Percentiles rank a stretch among this genome's conserved stretches.
These are phyloP conservation scores for Darksidea phi DNA, from an alignment of 495 filamentous ascomycete genomes.

Conservation along the genomic window DNA sequence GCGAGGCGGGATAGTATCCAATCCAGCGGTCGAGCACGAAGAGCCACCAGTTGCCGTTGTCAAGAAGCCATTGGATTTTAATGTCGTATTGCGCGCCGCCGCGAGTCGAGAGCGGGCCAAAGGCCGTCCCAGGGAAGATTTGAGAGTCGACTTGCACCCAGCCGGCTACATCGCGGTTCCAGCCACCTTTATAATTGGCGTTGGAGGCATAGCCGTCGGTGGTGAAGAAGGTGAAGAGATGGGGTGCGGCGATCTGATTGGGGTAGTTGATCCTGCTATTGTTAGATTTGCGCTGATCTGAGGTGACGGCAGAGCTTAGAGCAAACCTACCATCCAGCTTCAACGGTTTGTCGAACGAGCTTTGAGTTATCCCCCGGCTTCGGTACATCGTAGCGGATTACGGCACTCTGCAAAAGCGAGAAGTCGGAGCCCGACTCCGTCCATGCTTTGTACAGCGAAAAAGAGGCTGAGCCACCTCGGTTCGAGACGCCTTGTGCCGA, in stretches of 20 bases:
- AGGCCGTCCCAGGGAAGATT: slow-evolving; percentile 17
- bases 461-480: slow-evolving; percentile 9
- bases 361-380: slow-evolving; percentile 7
- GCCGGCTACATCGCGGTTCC: slow-evolving; percentile 22
- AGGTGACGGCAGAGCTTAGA: not conserved
- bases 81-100: slow-evolving; percentile 23
- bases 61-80: slow-evolving; percentile 11
- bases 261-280: slow-evolving; percentile 25
- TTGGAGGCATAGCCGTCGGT: slow-evolving; percentile 17
- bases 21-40: slow-evolving; percentile 22
- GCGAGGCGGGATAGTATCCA: slow-evolving; percentile 21
- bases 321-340: slow-evolving; percentile 16
- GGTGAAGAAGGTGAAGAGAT: slow-evolving; percentile 28
- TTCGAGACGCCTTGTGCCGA: slow-evolving; percentile 8
- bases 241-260: slow-evolving; percentile 4
- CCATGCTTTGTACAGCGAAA: slow-evolving; percentile 15
- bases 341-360: slow-evolving; percentile 11
- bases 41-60: slow-evolving; percentile 25
- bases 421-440: slow-evolving; percentile 14
- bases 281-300: slow-evolving; percentile 4
- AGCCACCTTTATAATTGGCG: slow-evolving; percentile 20
- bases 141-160: slow-evolving; percentile 22
- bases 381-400: slow-evolving; percentile 13
- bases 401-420: slow-evolving; percentile 15
- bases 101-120: slow-evolving; percentile 11